Conservation (phyloP, 2,329 filamentous ascomycete species). For the Penicillium sp. region DNA sequence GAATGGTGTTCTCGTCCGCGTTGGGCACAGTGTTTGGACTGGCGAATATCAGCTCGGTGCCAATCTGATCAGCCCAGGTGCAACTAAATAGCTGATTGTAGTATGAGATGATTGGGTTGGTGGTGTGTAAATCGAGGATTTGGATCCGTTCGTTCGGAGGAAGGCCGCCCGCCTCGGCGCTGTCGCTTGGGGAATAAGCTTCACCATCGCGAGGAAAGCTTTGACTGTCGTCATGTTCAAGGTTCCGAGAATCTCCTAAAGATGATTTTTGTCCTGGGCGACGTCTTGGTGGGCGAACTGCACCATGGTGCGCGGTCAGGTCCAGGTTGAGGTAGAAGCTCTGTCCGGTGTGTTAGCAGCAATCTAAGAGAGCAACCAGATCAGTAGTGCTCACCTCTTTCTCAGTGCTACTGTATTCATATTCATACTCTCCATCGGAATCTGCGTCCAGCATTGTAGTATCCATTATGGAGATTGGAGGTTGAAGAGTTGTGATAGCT, state of each 20-base stretch:
- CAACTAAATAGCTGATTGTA: constrained; percentile 74
- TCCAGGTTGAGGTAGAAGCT: constrained; percentile 60
- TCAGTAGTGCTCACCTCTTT: constrained; percentile 44
- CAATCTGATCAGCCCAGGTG: constrained; percentile 75
- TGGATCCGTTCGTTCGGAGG: constrained; percentile 55
- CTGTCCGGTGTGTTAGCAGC: constrained; percentile 30
- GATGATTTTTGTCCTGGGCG: constrained; percentile 21
- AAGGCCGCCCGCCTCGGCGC: constrained; percentile 30
- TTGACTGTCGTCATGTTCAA: neutral
- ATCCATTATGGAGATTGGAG: constrained; percentile 8
- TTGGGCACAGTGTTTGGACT: constrained; percentile 36
- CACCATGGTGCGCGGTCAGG: constrained; percentile 47
- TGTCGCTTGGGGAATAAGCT: constrained; percentile 40
- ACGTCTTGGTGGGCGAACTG: constrained; percentile 34
- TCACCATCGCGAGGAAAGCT: constrained; percentile 18
- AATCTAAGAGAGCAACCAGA: constrained; percentile 1
- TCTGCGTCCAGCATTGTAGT: constrained; percentile 31
- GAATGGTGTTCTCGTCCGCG: constrained; percentile 25
- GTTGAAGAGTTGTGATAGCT: no score
- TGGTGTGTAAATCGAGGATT: constrained; percentile 75
- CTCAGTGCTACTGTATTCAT: constrained; percentile 54
- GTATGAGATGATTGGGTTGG: constrained; percentile 74
- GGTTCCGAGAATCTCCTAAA: constrained; percentile 4
- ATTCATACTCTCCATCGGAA: constrained; percentile 56
- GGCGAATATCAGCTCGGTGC: constrained; percentile 75